These are phyloP conservation scores for Saprolegnia diclina DNA, from an alignment of 352 stramenopile genomes.

Conservation along the genomic window DNA sequence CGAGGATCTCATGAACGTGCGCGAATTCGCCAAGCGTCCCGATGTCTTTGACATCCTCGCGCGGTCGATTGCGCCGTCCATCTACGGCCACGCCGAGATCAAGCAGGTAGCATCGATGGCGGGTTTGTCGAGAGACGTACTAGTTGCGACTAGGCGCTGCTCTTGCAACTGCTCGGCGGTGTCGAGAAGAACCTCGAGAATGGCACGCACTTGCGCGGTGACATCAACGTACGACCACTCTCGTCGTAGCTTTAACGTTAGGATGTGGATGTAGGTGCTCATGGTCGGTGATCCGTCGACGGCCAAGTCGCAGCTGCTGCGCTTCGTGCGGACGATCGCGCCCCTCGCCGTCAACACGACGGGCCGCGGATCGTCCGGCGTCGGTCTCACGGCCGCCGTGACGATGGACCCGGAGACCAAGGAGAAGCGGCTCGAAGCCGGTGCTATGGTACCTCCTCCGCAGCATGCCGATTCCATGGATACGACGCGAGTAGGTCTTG, in stretches of 20 bases:
- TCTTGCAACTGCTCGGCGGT: slow-evolving; percentile 84
- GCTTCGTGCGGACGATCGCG: slow-evolving; percentile 94
- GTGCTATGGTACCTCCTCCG: slow-evolving; percentile 88
- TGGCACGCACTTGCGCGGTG: slow-evolving; percentile 98
- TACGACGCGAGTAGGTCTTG: no score
- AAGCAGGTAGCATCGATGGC: no score
- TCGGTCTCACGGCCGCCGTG: slow-evolving; percentile 98
- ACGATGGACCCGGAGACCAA: slow-evolving; percentile 95
- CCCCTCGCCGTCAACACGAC: slow-evolving; percentile 90
- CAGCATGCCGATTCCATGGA: no score
- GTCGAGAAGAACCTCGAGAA: slow-evolving; percentile 97
- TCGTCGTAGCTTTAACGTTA: no score
- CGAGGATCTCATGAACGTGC: slow-evolving; percentile 91
- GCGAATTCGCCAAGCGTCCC: slow-evolving; percentile 84
- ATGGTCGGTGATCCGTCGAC: slow-evolving; percentile 98
- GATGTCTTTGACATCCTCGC: slow-evolving; percentile 92
- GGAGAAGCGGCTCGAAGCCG: slow-evolving; percentile 92
- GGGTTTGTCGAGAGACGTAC: no score
- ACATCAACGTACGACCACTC: slow-evolving; percentile 97
- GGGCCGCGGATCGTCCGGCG: slow-evolving; percentile 71
- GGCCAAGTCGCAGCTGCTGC: slow-evolving; percentile 98
- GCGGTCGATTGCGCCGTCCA: slow-evolving; percentile 94
- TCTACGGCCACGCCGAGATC: slow-evolving; percentile 97
- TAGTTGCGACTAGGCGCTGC: slow-evolving; percentile 44
- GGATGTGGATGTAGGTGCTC: slow-evolving; percentile 51